phyloP scores from a whole-genome alignment of 225 moss, liverwort and hornwort genomes.

The Physcomitrellopsis africana region DNA sequence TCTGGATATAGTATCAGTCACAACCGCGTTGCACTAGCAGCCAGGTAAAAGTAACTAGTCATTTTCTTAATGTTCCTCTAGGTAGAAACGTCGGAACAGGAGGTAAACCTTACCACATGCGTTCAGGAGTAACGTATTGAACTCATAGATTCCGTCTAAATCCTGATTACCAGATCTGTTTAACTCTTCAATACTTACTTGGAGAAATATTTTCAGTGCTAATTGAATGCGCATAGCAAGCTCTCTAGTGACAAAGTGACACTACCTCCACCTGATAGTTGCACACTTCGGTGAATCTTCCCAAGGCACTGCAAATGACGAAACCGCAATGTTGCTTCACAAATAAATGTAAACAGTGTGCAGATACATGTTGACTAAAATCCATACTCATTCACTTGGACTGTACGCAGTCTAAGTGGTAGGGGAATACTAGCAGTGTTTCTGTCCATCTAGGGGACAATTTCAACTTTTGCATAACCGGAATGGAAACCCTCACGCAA shows the following conservation, averaged over 20 bases:
- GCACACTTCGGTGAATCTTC: not conserved
- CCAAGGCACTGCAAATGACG: not conserved
- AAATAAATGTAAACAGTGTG: not conserved
- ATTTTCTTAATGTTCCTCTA: not conserved
- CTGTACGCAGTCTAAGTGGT: not conserved
- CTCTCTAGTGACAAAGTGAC: not conserved
- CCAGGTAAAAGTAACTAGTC: conserved; percentile 12
- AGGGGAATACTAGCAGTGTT: not conserved
- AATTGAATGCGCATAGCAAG: not conserved
- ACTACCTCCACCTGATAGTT: not conserved
- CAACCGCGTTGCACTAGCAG: conserved; percentile 17
- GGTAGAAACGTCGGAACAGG: not conserved
- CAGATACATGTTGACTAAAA: not conserved
- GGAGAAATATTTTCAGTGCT: not conserved
- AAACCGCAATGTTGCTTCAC: not conserved
- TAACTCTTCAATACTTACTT: not conserved
- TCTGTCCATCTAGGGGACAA: not conserved
- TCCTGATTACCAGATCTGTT: not conserved
- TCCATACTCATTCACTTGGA: not conserved
- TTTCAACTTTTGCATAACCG: not conserved
- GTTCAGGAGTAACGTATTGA: conserved; percentile 3
- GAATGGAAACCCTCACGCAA: not conserved
- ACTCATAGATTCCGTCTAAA: not conserved
- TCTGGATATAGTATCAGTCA: conserved; percentile 28
- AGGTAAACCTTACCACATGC: conserved; percentile 24